A percentile compares a stretch with the other conserved stretches of the same genome.
Conservation (phyloP, 2,329 filamentous ascomycete species). For the Pleurostoma richardsiae region DNA sequence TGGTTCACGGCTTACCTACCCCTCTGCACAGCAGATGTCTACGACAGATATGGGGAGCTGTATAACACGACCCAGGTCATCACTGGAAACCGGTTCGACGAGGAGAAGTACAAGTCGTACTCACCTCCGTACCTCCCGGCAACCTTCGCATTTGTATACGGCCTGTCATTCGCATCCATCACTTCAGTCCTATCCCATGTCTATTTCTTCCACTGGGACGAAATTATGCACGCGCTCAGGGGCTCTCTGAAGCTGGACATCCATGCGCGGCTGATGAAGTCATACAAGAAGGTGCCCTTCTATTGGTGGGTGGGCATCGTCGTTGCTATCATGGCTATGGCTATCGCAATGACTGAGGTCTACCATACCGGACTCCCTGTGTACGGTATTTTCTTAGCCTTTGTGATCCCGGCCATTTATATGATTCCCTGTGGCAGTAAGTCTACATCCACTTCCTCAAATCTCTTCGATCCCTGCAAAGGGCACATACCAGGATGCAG, state of each 20-base stretch:
- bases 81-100: conserved; percentile 35
- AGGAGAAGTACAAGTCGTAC: conserved; percentile 42
- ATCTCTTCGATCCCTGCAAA: too few species aligned
- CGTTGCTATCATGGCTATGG: conserved; percentile 22
- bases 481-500: too few species aligned
- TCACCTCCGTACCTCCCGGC: conserved; percentile 46
- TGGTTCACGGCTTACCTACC: conserved; percentile 49
- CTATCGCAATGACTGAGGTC: conserved; percentile 33
- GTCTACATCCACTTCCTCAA: too few species aligned
- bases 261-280: conserved; percentile 34
- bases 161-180: conserved; percentile 47
- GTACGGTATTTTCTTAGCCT: conserved; percentile 37
- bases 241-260: conserved; percentile 28
- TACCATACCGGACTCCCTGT: conserved; percentile 38
- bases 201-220: conserved; percentile 65
- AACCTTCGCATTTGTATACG: conserved; percentile 40
- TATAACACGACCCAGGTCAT: conserved; percentile 47
- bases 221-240: conserved; percentile 19
- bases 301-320: conserved; percentile 38
- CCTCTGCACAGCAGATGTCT: conserved; percentile 45
- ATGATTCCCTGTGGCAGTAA: conserved; percentile 36
- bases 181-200: conserved; percentile 26
- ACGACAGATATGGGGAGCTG: conserved; percentile 42
- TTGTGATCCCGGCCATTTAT: conserved; percentile 36
- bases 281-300: conserved; percentile 32